Evolutionary conservation across 192 early-diverging fungal species (phyloP), one percentile per base, ranked within the genome.

Genomic region (Coemansia reversa): DNA sequence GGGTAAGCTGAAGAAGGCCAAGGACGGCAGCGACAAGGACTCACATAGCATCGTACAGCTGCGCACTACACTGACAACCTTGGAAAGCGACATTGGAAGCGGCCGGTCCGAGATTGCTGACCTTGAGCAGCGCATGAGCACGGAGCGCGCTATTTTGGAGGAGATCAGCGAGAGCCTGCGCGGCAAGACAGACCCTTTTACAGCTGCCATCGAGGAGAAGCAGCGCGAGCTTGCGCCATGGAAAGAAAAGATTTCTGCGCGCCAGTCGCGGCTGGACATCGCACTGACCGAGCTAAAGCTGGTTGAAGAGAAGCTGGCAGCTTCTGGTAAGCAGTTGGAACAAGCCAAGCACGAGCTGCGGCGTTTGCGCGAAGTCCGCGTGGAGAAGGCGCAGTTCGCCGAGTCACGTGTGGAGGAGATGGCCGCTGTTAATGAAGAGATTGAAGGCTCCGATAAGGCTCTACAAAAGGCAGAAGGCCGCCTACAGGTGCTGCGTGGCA

Each of bases 151-250:
- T 11, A 74, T 74, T 52, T 74, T 98, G 48, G 92, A 94, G 52
- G 82, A 87, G 27, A 94, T 98, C 58, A 83, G 84, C 33, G 84
- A 89, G 66, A 83, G 88, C 42, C 77, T 98, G 53, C 86, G 87
- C 81, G 92, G 90, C 39, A 98, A 98, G 72, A 97, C 97, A 0
- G 87, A 92, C 32, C 83, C 58, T n/a, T 90, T 91, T 65, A 87
- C 92, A 47, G 70, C 79, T 25, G 73, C 92, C 48, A 94, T 99
- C 20, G 92, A 93, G 66, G 81, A 89, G 53, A 86, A 92, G 63
- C 92, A 99, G 72, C 85, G 84, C 24, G 86, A 92, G 60, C 76
- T 97, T 19, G 88, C 87, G 5, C 97, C 96, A 1, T 95, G 91
- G 92, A 83, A 81, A 47, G 93, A 95, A 62, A 90, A 89, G 72